Conservation (phyloP, 108 stramenopile genomes). For the Conticribra weissflogii region DNA sequence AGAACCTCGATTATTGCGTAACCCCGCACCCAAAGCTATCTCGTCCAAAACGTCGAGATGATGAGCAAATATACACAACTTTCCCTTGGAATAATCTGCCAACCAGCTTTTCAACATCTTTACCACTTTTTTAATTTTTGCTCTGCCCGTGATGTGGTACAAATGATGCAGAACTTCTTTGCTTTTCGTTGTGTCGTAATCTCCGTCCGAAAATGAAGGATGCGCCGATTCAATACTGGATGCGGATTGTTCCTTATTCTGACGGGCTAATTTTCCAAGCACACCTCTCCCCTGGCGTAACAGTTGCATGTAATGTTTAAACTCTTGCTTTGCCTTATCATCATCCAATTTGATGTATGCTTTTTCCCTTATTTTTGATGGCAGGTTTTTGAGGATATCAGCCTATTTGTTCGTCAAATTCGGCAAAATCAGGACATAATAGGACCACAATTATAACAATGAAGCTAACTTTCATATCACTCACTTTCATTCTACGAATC, state of each 20-base stretch:
- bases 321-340: constrained; percentile 45
- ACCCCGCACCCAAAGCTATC: constrained; percentile 54
- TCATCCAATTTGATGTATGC: constrained; percentile 63
- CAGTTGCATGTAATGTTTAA: constrained; percentile 53
- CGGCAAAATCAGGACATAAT: too few relatives aligned
- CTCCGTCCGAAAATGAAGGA: neutral
- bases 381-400: constrained; percentile 92
- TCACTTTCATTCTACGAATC: constrained; percentile 92
- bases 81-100: constrained; percentile 80
- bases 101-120: constrained; percentile 74
- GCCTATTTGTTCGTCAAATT: constrained; percentile 21
- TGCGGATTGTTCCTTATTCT: constrained; percentile 22
- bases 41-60: constrained; percentile 91
- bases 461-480: too few relatives aligned
- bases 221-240: constrained; percentile 5
- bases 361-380: constrained; percentile 80
- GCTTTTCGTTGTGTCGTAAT: constrained; percentile 41
- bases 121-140: constrained; percentile 78
- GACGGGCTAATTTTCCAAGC: constrained; percentile 67
- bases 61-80: constrained; percentile 97
- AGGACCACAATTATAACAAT: too few relatives aligned
- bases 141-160: constrained; percentile 80
- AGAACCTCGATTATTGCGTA: constrained; percentile 48
- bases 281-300: constrained; percentile 74
- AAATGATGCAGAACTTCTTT: constrained; percentile 83